A percentile compares a stretch with the other conserved stretches of the same genome.
Evolutionary conservation across 768 basidiomycete genomes (phyloP).

Genomic region (Neoboletus brunneissimus): DNA sequence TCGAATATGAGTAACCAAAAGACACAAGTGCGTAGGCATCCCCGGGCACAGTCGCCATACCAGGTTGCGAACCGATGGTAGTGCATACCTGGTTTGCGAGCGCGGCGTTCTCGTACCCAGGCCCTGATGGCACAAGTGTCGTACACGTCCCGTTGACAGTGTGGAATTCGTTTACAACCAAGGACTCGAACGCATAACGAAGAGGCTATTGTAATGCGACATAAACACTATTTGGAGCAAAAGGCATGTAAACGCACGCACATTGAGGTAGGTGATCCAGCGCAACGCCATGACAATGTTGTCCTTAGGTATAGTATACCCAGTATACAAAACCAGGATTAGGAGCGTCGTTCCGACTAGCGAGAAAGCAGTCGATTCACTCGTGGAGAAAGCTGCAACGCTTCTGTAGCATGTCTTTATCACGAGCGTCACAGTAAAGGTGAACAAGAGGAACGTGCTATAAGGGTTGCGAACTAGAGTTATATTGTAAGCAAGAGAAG

Average conservation of each 20-base stretch:
- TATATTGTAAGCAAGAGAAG: background rate
- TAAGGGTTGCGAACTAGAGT: conserved; percentile 37
- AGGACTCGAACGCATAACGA: conserved; percentile 23
- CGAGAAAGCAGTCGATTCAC: conserved; percentile 48
- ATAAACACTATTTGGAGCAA: conserved; percentile 31
- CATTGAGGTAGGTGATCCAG: conserved; percentile 22
- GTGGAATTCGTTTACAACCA: conserved; percentile 51
- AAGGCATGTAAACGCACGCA: conserved; percentile 36
- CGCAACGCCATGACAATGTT: conserved; percentile 12
- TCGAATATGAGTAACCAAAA: conserved; percentile 25
- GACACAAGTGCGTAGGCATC: conserved; percentile 37
- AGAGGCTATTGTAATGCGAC: conserved; percentile 30
- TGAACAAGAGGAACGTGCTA: conserved; percentile 56
- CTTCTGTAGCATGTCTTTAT: conserved; percentile 77
- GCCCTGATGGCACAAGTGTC: conserved; percentile 32
- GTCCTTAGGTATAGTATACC: conserved; percentile 32
- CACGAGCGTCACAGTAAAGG: conserved; percentile 51
- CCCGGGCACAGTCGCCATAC: conserved; percentile 41
- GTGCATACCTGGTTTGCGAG: conserved; percentile 44
- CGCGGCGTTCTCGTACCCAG: conserved; percentile 33
- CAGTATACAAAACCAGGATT: conserved; percentile 42
- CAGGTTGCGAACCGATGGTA: conserved; percentile 39
- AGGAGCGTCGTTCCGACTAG: conserved; percentile 34
- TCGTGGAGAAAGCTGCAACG: conserved; percentile 52
- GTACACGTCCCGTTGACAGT: conserved; percentile 36